Percentiles rank a stretch among this genome's conserved stretches.
Conservation (phyloP, 306 rosid genomes). For the Rosa multiflora region DNA sequence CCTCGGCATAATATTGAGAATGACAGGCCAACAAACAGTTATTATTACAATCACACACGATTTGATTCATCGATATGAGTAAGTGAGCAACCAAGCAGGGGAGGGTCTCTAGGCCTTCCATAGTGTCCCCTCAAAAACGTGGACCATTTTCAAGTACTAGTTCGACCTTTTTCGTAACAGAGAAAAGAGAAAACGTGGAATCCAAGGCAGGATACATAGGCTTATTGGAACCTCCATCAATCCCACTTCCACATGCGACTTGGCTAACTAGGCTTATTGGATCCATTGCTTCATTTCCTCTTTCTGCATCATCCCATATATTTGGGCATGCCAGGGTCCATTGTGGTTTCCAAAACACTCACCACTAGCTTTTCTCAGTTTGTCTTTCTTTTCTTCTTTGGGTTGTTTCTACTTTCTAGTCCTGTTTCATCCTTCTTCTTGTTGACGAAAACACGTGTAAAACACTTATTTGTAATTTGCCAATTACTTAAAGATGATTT, state of each 20-base stretch:
- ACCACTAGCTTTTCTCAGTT: not conserved
- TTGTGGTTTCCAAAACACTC: conserved; percentile 4
- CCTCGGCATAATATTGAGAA: conserved; percentile 27
- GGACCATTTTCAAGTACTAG: not conserved
- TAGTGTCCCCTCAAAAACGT: not conserved
- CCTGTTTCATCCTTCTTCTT: conserved; percentile 34
- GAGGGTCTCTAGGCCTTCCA: not conserved
- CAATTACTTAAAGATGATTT: not conserved
- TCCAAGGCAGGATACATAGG: too few species aligned
- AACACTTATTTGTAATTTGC: not conserved
- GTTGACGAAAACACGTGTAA: conserved; percentile 17
- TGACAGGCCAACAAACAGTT: conserved; percentile 49
- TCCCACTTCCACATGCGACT: conserved; percentile 12
- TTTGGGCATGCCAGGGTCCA: conserved; percentile 17
- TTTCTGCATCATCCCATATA: conserved; percentile 4
- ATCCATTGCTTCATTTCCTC: not conserved
- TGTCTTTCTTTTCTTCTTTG: not conserved
- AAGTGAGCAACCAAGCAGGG: conserved; percentile 11
- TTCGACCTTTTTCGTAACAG: not conserved
- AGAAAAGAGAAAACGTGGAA: conserved; percentile 6
- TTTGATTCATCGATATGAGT: not conserved
- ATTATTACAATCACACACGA: conserved; percentile 54
- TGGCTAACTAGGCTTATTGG: not conserved
- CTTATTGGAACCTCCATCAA: not conserved
- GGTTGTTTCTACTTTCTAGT: not conserved